These are phyloP conservation scores for Lasiodiplodia sp. DNA, from an alignment of 2,329 filamentous ascomycete species.

Conservation along the genomic window DNA sequence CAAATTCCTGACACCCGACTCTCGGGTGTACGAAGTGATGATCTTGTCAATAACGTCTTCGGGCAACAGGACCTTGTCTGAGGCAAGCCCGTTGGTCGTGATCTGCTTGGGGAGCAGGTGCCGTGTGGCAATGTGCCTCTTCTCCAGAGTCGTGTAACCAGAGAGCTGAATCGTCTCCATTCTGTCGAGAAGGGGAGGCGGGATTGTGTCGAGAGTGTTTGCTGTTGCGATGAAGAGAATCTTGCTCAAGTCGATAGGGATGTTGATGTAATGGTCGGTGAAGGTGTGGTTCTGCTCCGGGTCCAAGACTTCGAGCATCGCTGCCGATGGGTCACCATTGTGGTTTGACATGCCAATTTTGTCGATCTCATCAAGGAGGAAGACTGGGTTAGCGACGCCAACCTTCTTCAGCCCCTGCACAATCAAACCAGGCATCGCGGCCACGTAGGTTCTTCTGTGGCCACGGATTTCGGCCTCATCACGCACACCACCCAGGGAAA, in stretches of 20 bases:
- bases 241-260: constrained; percentile 94
- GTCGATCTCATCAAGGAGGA: constrained; percentile 96
- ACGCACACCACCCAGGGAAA: constrained; percentile 92
- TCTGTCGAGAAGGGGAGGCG: constrained; percentile 88
- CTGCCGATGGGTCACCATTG: constrained; percentile 93
- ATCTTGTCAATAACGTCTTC: constrained; percentile 92
- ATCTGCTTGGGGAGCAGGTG: constrained; percentile 98
- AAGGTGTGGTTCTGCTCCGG: constrained; percentile 97
- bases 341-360: constrained; percentile 91
- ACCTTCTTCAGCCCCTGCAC: constrained; percentile 95
- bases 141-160: constrained; percentile 96
- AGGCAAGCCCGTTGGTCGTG: constrained; percentile 81
- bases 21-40: constrained; percentile 94
- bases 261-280: constrained; percentile 94
- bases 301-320: constrained; percentile 97
- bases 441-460: constrained; percentile 93
- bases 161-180: constrained; percentile 96
- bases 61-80: constrained; percentile 77
- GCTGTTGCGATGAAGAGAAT: constrained; percentile 97
- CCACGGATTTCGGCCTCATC: constrained; percentile 98
- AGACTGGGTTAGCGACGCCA: constrained; percentile 92
- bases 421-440: constrained; percentile 96
- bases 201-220: constrained; percentile 93
- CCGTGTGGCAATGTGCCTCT: constrained; percentile 89
- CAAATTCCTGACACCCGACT: constrained; percentile 93